Percentiles rank a stretch among this genome's conserved stretches.
Conservation (phyloP, 805 yeast genomes). For the Candida odintsovae region DNA sequence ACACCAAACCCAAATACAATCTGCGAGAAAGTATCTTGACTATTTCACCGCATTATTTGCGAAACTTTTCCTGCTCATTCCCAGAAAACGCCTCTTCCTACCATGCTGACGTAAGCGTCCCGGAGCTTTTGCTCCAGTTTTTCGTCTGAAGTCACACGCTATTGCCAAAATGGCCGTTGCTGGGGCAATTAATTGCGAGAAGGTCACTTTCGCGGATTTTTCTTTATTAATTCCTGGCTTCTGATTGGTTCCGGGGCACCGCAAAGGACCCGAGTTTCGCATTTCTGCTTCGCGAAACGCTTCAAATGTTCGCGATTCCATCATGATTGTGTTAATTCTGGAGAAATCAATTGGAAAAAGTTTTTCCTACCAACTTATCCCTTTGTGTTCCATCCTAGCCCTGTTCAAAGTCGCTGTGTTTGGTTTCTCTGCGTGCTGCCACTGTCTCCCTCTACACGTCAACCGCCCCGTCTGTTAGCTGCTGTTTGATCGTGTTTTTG, state of each 20-base stretch:
- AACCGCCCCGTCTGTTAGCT: neutral
- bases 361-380: neutral
- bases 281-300: neutral
- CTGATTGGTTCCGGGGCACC: conserved; percentile 1
- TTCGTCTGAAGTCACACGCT: neutral
- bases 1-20: too few relatives aligned
- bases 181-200: neutral
- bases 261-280: conserved; percentile 1
- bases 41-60: too few relatives aligned
- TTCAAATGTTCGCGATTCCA: neutral
- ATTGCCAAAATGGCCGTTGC: neutral
- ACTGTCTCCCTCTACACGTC: neutral
- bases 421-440: neutral
- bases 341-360: neutral
- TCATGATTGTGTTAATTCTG: neutral
- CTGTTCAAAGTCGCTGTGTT: neutral
- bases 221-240: neutral
- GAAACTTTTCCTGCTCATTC: too few relatives aligned
- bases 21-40: too few relatives aligned
- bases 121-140: neutral
- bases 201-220: neutral
- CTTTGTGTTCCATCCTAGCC: neutral
- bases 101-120: neutral
- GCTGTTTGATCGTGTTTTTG: neutral
- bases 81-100: too few relatives aligned